phyloP scores from a whole-genome alignment of 1,284 basidiomycete species.

The Sporisorium exsertum region DNA sequence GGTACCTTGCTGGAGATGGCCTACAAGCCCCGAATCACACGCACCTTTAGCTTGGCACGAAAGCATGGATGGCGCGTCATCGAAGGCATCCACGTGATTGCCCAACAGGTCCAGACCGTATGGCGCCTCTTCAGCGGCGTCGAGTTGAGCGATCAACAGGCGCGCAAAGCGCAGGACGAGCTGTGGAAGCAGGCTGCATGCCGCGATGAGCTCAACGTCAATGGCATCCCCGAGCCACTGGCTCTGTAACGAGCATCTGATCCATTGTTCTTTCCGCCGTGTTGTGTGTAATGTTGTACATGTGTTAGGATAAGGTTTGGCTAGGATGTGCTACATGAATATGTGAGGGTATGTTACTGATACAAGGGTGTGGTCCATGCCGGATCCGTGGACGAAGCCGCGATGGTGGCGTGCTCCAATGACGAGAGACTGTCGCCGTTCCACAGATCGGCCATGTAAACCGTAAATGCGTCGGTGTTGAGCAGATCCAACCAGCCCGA shows the following conservation, averaged over 20 bases:
- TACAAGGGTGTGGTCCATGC: constrained; percentile 10
- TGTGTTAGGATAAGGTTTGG: too few relatives aligned
- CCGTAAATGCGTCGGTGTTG: constrained; percentile 12
- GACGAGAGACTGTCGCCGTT: neutral
- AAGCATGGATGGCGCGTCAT: constrained; percentile 15
- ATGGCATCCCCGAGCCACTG: constrained; percentile 11
- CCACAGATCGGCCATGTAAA: constrained; percentile 11
- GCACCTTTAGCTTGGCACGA: constrained; percentile 5
- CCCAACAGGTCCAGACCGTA: constrained; percentile 15
- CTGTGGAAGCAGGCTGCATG: constrained; percentile 13
- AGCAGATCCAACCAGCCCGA: constrained; percentile 10
- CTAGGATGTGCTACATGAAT: too few relatives aligned
- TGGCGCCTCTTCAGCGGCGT: constrained; percentile 13
- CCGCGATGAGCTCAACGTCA: constrained; percentile 14
- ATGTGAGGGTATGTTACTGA: neutral
- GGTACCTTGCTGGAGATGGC: constrained; percentile 15
- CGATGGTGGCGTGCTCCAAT: neutral
- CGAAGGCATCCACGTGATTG: constrained; percentile 18
- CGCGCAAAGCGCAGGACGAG: constrained; percentile 5
- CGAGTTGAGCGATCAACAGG: constrained; percentile 8
- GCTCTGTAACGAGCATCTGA: neutral
- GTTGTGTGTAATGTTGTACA: neutral
- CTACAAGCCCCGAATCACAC: constrained; percentile 17
- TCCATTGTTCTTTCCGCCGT: neutral
- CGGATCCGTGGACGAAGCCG: neutral